Base-by-base conservation (phyloP, 2,329 filamentous ascomycete genomes). In the Trichoderma lentiforme region DNA sequence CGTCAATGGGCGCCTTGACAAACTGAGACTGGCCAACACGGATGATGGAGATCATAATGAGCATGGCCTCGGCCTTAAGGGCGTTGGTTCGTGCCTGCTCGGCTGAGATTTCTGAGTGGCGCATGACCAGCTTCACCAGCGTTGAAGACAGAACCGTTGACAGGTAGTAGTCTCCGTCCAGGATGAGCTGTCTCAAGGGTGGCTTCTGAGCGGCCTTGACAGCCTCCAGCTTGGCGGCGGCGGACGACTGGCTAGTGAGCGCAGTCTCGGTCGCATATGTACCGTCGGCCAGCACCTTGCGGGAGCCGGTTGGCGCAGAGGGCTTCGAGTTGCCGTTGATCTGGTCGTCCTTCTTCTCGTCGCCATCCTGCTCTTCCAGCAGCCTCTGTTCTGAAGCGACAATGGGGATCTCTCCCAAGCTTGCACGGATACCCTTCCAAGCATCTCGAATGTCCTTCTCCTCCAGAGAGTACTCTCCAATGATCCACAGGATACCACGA, bases 11-110 rank as follows among this genome's bases (percentile, higher is more conserved):
- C 1, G 94, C 92, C 85, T 98, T 98, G 79, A 97, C 96, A 76
- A 99, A 99, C 75, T 97, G 94, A n/a, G 95, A 98, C 83, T 99
- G 96, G 53, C 96, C 96, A 73, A 98, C 96, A 64, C 96, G 94
- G 76, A 99, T 94, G 76, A 99, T 97, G 6, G 96, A 98, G 77
- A 99, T 97, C 95, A 98, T 97, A 80, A 99, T 98, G 68, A 99
- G 88, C 96, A 99, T 99, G 58, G 96, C 96, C 82, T 99, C 96
- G 4, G 96, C 96, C 64, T 94, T 92, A 30, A 99, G 88, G 34
- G 95, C 95, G 77, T 99, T 99, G 34, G 95, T 98, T 51, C 96
- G 92, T 57, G 93, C 93, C 57, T 87, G 83, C 77, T 98, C 95
- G 28, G 92, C 86, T 1, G 95, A 98, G 73, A 98, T 95, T 80